A percentile compares a stretch with the other conserved stretches of the same genome.
phyloP scores from a whole-genome alignment of 2,329 filamentous ascomycete species.

The Neopestalotiopsis rosae region DNA sequence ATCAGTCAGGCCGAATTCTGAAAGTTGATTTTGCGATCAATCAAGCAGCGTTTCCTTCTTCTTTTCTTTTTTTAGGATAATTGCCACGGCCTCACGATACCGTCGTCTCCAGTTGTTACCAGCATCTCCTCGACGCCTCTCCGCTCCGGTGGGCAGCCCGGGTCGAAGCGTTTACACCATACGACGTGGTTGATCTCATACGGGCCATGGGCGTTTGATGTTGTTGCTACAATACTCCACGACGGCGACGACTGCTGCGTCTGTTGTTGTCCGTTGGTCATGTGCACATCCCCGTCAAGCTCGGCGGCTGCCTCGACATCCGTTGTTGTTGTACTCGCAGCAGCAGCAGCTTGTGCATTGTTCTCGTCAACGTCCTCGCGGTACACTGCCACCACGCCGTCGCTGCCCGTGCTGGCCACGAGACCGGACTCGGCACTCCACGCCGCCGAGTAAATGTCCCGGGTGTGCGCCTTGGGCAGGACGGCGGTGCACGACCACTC shows the following conservation, averaged over 20 bases:
- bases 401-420: constrained; percentile 87
- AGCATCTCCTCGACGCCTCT: constrained; percentile 78
- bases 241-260: constrained; percentile 29
- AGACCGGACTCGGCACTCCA: constrained; percentile 83
- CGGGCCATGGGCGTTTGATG: constrained; percentile 81
- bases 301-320: constrained; percentile 34
- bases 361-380: constrained; percentile 46
- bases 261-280: constrained; percentile 34
- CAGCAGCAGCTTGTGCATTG: neutral
- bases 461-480: constrained; percentile 77
- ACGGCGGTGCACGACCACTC: constrained; percentile 80
- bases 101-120: constrained; percentile 91
- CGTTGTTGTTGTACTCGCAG: constrained; percentile 17
- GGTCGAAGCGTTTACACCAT: constrained; percentile 83
- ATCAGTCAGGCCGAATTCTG: neutral
- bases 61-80: constrained; percentile 38
- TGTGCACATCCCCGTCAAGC: constrained; percentile 36
- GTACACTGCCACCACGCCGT: constrained; percentile 83
- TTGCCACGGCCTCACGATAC: constrained; percentile 83
- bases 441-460: constrained; percentile 82
- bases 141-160: constrained; percentile 52
- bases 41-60: neutral
- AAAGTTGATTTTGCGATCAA: neutral
- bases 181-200: constrained; percentile 93
- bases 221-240: constrained; percentile 75